Percentiles rank a stretch among this genome's conserved stretches.
These are phyloP conservation scores for Fusarium solani-melongenae DNA, from an alignment of 2,329 filamentous ascomycete species.

Conservation along the genomic window DNA sequence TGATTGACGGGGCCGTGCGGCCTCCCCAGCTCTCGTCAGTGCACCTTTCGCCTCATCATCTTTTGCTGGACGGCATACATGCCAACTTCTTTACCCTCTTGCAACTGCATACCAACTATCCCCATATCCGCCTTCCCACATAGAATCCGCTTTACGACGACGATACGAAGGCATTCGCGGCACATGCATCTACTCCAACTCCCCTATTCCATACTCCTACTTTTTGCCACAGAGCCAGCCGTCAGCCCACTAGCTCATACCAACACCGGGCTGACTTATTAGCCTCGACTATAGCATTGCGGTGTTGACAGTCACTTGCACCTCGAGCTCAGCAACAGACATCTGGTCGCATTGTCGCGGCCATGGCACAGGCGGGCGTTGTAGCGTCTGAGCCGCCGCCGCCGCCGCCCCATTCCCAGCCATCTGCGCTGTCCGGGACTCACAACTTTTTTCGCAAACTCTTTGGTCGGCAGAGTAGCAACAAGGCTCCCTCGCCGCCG, in stretches of 20 bases:
- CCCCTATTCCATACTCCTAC: constrained; percentile 16
- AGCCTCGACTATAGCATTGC: background rate
- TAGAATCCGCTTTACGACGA: constrained; percentile 20
- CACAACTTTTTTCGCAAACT: constrained; percentile 45
- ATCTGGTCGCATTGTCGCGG: constrained; percentile 34
- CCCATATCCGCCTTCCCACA: constrained; percentile 12
- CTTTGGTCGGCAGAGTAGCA: constrained; percentile 38
- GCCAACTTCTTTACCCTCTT: constrained; percentile 21
- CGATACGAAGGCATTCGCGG: constrained; percentile 28
- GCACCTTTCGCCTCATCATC: constrained; percentile 28
- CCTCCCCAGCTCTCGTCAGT: constrained; percentile 25
- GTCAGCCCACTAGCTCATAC: constrained; percentile 17
- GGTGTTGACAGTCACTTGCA: constrained; percentile 8
- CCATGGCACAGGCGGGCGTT: constrained; percentile 48
- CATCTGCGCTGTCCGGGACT: constrained; percentile 38
- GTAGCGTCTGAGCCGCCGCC: constrained; percentile 44
- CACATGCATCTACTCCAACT: constrained; percentile 31
- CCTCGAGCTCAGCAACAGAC: constrained; percentile 13
- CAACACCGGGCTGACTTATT: constrained; percentile 15
- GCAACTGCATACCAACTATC: constrained; percentile 27
- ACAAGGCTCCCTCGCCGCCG: constrained; percentile 16
- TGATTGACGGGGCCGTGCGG: constrained; percentile 28
- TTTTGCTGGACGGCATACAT: constrained; percentile 29
- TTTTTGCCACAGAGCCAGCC: constrained; percentile 22
- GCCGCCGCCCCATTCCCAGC: constrained; percentile 39